phyloP scores from a whole-genome alignment of 2,329 filamentous ascomycete species.

The Fusarium mundagurra region DNA sequence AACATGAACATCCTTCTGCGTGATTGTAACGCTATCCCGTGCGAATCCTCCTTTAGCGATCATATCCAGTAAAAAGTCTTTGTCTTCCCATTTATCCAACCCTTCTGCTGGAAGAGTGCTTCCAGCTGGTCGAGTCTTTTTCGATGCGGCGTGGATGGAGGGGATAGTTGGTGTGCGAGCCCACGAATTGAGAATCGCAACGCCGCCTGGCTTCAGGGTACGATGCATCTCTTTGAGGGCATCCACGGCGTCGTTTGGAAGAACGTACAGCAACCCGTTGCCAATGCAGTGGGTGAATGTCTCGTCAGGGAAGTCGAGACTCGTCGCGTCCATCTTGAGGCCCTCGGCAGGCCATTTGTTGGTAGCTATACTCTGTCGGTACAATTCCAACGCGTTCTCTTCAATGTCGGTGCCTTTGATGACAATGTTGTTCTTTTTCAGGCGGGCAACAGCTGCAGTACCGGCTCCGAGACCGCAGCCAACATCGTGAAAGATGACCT shows the following conservation, averaged over 20 bases:
- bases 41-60: neutral
- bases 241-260: neutral
- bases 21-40: rapidly evolving
- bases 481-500: neutral
- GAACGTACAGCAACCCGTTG: neutral
- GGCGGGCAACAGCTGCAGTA: neutral
- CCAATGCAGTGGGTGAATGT: neutral
- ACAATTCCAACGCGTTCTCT: rapidly evolving
- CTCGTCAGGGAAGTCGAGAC: neutral
- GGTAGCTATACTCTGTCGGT: neutral
- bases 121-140: neutral
- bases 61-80: rapidly evolving
- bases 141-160: neutral
- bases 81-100: conserved; percentile 3
- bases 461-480: conserved; percentile 9
- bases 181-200: conserved; percentile 2
- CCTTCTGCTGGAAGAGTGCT: neutral
- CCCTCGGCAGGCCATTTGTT: neutral
- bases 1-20: neutral
- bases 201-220: neutral
- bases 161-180: neutral
- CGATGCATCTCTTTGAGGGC: neutral
- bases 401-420: conserved; percentile 10
- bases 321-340: neutral
- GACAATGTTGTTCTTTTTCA: rapidly evolving